Conservation (phyloP, 1,284 basidiomycete species). For the Melampsora americana region DNA sequence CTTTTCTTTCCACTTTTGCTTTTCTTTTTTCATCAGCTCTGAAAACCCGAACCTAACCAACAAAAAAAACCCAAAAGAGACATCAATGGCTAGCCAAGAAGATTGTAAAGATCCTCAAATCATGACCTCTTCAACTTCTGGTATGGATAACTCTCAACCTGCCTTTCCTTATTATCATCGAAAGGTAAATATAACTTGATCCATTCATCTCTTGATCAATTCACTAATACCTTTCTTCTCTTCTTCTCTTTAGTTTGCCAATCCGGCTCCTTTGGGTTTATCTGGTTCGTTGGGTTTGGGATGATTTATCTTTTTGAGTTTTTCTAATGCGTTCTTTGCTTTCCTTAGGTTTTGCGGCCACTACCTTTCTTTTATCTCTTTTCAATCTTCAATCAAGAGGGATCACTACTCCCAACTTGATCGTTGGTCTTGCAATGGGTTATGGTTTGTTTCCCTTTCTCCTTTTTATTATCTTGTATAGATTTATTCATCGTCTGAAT, state of each 20-base stretch:
- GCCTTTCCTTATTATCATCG: too few species aligned
- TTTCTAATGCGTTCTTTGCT: neutral
- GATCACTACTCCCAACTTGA: slow-evolving; percentile 63
- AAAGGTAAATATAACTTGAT: too few species aligned
- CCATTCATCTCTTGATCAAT: too few species aligned
- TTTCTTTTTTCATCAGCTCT: too few species aligned
- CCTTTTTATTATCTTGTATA: neutral
- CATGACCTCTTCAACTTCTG: too few species aligned
- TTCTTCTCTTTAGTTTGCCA: neutral
- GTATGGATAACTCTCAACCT: too few species aligned
- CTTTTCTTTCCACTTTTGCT: too few species aligned
- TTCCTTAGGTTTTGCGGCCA: slow-evolving; percentile 58
- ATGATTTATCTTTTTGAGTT: neutral
- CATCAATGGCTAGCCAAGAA: too few species aligned
- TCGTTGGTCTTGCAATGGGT: slow-evolving; percentile 77
- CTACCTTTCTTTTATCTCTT: slow-evolving; percentile 60
- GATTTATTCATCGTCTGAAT: neutral
- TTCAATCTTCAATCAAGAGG: slow-evolving; percentile 55
- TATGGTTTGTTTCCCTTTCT: slow-evolving; percentile 51
- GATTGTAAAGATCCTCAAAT: too few species aligned
- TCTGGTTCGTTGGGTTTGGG: neutral
- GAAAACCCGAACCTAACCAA: too few species aligned
- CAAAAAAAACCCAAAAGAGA: too few species aligned
- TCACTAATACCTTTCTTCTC: too few species aligned
- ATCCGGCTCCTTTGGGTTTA: neutral